These are phyloP conservation scores for Globisporangium iwayamae DNA, from an alignment of 352 stramenopile species.

Conservation along the genomic window DNA sequence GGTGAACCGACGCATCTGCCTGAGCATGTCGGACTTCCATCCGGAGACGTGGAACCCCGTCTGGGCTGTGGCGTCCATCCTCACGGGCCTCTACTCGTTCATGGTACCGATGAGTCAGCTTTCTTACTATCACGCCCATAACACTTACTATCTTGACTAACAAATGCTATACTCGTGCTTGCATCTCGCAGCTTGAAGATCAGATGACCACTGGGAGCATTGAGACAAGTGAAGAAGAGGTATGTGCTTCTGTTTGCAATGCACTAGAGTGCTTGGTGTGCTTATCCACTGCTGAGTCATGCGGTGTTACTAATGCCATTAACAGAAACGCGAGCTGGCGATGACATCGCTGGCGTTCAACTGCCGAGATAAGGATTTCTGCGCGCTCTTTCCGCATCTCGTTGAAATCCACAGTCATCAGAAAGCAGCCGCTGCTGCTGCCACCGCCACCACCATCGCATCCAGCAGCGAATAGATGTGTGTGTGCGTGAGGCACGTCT, in stretches of 20 bases:
- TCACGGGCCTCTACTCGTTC: slow-evolving; percentile 95
- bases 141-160: background rate
- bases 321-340: slow-evolving; percentile 71
- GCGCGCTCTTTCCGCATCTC: slow-evolving; percentile 81
- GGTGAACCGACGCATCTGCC: slow-evolving; percentile 88
- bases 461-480: slow-evolving; percentile 2
- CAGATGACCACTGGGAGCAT: slow-evolving; percentile 87
- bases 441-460: background rate
- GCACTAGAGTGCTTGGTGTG: background rate
- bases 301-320: background rate
- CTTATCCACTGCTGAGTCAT: background rate
- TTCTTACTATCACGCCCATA: background rate
- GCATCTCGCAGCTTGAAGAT: slow-evolving; percentile 41
- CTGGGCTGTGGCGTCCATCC: slow-evolving; percentile 93
- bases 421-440: background rate
- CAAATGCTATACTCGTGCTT: background rate
- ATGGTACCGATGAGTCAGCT: slow-evolving; percentile 46
- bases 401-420: slow-evolving; percentile 44
- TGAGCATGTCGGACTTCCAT: slow-evolving; percentile 95
- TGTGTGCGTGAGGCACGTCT: background rate
- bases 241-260: slow-evolving; percentile 16
- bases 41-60: slow-evolving; percentile 95
- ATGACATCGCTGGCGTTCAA: slow-evolving; percentile 70
- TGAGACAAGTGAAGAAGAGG: slow-evolving; percentile 68
- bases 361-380: slow-evolving; percentile 80